phyloP scores from a whole-genome alignment of 148 eudicot species.

The Rhododendron molle region DNA sequence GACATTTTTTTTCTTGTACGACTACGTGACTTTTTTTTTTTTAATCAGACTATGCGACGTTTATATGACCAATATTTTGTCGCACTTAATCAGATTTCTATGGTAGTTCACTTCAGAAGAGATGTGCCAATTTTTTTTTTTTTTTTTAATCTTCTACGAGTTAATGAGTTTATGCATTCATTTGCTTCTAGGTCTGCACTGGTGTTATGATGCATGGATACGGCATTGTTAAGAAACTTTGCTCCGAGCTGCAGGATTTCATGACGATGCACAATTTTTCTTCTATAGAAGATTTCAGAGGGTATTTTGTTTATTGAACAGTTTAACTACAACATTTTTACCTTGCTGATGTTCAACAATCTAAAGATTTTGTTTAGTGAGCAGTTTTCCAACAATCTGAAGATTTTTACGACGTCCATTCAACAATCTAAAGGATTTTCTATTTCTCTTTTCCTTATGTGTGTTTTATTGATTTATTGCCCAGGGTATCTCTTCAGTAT shows the following conservation, averaged over 20 bases:
- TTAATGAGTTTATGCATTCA: background rate
- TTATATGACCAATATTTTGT: background rate
- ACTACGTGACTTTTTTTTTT: too few species aligned
- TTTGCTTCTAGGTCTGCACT: slow-evolving; percentile 77
- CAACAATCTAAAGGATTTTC: background rate
- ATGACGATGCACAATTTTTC: slow-evolving; percentile 89
- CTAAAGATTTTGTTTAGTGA: background rate
- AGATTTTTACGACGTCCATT: background rate
- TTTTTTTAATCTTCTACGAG: background rate
- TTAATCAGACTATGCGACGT: background rate
- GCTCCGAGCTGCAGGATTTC: slow-evolving; percentile 90
- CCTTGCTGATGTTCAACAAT: background rate
- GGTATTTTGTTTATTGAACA: slow-evolving; percentile 35
- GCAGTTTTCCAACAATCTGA: background rate
- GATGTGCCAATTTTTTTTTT: background rate
- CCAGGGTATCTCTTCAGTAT: slow-evolving; percentile 64
- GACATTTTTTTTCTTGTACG: background rate
- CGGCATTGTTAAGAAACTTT: slow-evolving; percentile 68
- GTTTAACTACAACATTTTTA: background rate
- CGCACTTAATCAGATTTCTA: background rate
- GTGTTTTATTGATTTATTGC: background rate
- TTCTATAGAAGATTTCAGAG: slow-evolving; percentile 91
- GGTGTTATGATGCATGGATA: slow-evolving; percentile 99
- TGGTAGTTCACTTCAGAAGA: background rate
- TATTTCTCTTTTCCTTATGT: background rate